Base-by-base conservation (phyloP, 306 rosid genomes). In the Sindora glabra region DNA sequence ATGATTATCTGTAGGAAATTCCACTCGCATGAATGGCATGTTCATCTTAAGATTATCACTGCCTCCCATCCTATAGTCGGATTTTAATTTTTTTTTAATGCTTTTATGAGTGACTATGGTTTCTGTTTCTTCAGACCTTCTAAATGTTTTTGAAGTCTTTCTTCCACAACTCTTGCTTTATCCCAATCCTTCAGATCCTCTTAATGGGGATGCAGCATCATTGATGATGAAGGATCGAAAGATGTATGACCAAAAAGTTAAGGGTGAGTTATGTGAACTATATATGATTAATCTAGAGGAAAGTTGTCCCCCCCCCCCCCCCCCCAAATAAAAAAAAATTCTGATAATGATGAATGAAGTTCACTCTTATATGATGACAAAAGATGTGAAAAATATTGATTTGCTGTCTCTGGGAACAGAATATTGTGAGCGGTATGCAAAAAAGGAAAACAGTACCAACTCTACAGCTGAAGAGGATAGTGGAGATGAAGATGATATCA, bases 371-470 rank as follows among this genome's bases (percentile, higher is more conserved):
- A n/a, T n/a, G n/a, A 44, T 46, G 44, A 54, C 13, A 58, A 60
- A 67, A 23, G 21, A 38, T 25, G 3, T 63, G 48, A 15, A 33
- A 70, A 58, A 24, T 41, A 57, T 58, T n/a, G n/a, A 15, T 25
- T 16, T 71, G 33, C 48, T 62, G 15, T 73, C 19, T 80, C 56
- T 74, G 72, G 68, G 64, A 56, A 47, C 87, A 94, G 99, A 94
- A 75, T 94, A 94, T 63, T 94, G 97, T 44, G 97, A 94, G 77
- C 72, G 79, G 45, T 94, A 89, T 60, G 99, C 99, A 8, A 94
- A 81, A 74, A 81, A 79, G 81, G 99, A 86, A 67, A 76, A 80
- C 49, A 75, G 76, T 46, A 42, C 60, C 18, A 86, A 86, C 60
- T 41, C 89, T 32, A 65, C 75, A 13, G 74, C 83, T 9, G 99